Evolutionary conservation across 2,329 filamentous ascomycete species (phyloP).

Genomic region (Aspergillus sp.): DNA sequence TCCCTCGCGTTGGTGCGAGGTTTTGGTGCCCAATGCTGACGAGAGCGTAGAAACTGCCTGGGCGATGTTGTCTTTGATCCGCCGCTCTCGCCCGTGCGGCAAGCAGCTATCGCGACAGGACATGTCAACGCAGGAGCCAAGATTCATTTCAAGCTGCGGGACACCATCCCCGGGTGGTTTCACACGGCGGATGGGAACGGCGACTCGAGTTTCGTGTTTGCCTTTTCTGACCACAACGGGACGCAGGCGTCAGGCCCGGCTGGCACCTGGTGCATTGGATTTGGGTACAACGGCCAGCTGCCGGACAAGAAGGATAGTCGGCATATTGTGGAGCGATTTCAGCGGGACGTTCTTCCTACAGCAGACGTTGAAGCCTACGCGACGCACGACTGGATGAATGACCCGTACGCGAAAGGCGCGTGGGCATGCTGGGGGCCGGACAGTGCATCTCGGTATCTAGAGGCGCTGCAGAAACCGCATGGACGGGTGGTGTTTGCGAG

Average conservation of each 20-base stretch:
- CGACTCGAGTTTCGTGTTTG: conserved; percentile 14
- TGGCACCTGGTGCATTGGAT: conserved; percentile 19
- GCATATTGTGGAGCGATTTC: conserved; percentile 10
- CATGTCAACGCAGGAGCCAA: conserved; percentile 30
- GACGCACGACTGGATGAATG: conserved; percentile 28
- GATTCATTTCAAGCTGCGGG: conserved; percentile 21
- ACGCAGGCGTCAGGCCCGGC: conserved; percentile 5
- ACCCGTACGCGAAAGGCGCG: conserved; percentile 26
- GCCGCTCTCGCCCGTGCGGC: conserved; percentile 20
- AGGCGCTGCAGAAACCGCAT: conserved; percentile 24
- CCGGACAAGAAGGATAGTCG: conserved; percentile 9
- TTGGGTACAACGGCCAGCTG: conserved; percentile 14
- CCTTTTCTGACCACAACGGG: conserved; percentile 20
- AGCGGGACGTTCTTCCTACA: conserved; percentile 4
- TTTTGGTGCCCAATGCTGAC: neutral
- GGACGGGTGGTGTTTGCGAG: conserved; percentile 30
- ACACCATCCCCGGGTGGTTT: conserved; percentile 13
- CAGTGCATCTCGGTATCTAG: conserved; percentile 13
- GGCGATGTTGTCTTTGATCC: conserved; percentile 24
- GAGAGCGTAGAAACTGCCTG: conserved; percentile 7
- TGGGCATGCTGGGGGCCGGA: conserved; percentile 22
- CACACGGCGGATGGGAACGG: conserved; percentile 1
- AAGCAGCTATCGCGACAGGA: conserved; percentile 20
- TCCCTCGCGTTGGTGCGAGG: neutral
- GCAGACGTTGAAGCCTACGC: conserved; percentile 8